Evolutionary conservation across 225 moss, liverwort and hornwort genomes (phyloP).

Genomic region (Polytrichum formosum): DNA sequence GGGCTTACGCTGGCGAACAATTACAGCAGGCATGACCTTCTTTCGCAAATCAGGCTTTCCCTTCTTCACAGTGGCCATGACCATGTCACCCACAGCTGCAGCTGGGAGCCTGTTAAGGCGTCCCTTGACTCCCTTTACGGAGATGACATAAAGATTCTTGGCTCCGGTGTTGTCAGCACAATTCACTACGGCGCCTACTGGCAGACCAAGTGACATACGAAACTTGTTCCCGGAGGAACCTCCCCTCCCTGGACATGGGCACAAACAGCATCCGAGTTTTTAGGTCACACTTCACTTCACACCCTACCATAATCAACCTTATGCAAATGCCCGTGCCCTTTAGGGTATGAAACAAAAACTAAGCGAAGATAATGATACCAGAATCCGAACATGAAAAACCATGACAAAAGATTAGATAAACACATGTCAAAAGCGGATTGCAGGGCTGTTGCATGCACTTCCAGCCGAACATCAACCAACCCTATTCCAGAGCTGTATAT

Average conservation of each 20-base stretch:
- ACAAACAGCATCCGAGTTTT: too few species aligned
- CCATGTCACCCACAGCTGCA: conserved; percentile 77
- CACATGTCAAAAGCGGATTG: too few species aligned
- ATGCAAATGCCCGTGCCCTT: too few species aligned
- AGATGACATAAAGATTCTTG: conserved; percentile 66
- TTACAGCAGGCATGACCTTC: conserved; percentile 84
- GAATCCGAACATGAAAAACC: too few species aligned
- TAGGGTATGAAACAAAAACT: too few species aligned
- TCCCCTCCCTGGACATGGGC: conserved; percentile 43
- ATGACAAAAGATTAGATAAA: too few species aligned
- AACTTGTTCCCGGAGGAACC: conserved; percentile 80
- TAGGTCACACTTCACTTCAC: too few species aligned
- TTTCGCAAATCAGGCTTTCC: conserved; percentile 68
- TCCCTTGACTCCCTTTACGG: conserved; percentile 71
- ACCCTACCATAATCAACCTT: too few species aligned
- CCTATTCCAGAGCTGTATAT: too few species aligned
- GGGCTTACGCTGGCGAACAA: conserved; percentile 72
- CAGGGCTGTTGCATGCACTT: too few species aligned
- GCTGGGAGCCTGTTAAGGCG: conserved; percentile 76
- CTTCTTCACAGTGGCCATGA: conserved; percentile 83
- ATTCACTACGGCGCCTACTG: conserved; percentile 57
- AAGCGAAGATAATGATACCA: too few species aligned
- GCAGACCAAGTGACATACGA: conserved; percentile 58
- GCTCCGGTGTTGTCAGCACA: conserved; percentile 68
- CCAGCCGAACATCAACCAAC: too few species aligned